These are phyloP conservation scores for Leishmania major DNA, from an alignment of 208 protist genomes.

Conservation along the genomic window DNA sequence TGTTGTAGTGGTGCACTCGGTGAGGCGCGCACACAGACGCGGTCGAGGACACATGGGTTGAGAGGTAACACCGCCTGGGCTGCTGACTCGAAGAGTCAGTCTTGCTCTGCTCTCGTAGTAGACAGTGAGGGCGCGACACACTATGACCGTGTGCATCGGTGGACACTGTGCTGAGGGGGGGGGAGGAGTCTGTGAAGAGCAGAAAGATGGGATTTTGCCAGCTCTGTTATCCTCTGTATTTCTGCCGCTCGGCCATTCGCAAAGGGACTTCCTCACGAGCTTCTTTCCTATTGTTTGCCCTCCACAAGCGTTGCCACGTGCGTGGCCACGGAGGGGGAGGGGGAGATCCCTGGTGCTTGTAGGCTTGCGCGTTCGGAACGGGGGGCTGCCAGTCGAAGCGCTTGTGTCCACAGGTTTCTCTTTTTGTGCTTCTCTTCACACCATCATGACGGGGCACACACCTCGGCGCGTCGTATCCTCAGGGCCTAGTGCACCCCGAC, in stretches of 20 bases:
- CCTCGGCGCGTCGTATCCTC: not conserved
- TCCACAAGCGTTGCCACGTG: not conserved
- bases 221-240: not conserved
- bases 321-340: not conserved
- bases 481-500: not conserved
- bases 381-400: not conserved
- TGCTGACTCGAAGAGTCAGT: not conserved
- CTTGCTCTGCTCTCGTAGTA: not conserved
- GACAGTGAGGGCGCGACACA: not conserved
- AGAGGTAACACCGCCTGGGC: not conserved
- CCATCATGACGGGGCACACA: not conserved
- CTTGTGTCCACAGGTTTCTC: not conserved
- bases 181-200: not conserved
- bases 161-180: not conserved
- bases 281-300: not conserved
- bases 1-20: conserved; percentile 29
- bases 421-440: too few species aligned
- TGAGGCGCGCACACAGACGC: not conserved
- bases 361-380: too few species aligned
- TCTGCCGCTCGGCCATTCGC: not conserved
- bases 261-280: not conserved
- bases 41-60: not conserved
- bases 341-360: not conserved
- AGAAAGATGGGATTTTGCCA: not conserved
- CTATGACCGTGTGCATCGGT: not conserved